Evolutionary conservation across 306 rosid genomes (phyloP).

Genomic region (Phaseolus lunatus): DNA sequence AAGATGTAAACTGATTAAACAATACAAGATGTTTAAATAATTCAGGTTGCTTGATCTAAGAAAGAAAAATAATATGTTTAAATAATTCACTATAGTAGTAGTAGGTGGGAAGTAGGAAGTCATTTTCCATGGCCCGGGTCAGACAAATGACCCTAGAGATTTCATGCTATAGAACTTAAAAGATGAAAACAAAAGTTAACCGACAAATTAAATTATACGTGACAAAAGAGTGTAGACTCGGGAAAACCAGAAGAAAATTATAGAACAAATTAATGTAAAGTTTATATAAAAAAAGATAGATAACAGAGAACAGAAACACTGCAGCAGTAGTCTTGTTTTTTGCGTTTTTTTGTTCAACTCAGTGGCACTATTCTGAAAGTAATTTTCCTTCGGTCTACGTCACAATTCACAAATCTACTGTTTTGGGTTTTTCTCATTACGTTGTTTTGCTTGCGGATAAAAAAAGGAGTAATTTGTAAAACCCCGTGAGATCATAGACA

Average conservation of each 20-base stretch:
- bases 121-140: background rate
- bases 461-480: background rate
- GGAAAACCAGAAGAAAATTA: background rate
- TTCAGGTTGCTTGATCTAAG: background rate
- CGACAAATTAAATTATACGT: background rate
- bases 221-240: background rate
- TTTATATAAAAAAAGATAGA: background rate
- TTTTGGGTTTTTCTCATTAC: background rate
- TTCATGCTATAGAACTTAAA: background rate
- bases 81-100: background rate
- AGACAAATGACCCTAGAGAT: slow-evolving; percentile 1
- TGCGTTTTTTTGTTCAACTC: background rate
- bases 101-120: background rate
- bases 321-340: background rate
- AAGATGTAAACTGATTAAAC: background rate
- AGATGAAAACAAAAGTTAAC: slow-evolving; percentile 1
- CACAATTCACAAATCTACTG: background rate
- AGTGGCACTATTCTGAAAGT: background rate
- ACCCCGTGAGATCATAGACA: background rate
- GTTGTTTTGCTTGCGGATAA: background rate
- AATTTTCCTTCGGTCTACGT: background rate
- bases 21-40: background rate
- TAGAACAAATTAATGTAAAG: background rate
- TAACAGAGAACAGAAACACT: background rate
- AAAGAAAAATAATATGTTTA: background rate